Evolutionary conservation across 2,329 filamentous ascomycete genomes (phyloP).

Genomic region (Fusarium luffae): DNA sequence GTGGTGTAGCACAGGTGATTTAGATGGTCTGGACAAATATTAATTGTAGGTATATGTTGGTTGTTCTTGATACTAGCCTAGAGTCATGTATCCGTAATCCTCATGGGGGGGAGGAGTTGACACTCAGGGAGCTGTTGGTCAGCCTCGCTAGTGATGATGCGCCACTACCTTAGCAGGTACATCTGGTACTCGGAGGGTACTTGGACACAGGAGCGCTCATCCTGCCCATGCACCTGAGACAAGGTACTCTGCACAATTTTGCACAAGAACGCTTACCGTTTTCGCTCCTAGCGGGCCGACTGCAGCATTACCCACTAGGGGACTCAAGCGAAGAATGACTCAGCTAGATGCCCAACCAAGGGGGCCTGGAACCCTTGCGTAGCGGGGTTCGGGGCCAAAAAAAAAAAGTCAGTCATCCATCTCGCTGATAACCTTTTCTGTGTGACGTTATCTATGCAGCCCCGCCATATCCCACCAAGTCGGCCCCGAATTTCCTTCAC

Average conservation of each 20-base stretch:
- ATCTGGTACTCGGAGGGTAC: neutral
- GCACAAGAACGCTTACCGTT: constrained; percentile 14
- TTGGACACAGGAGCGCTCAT: neutral
- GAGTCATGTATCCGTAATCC: neutral
- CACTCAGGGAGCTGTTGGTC: constrained; percentile 23
- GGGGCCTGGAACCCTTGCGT: constrained; percentile 28
- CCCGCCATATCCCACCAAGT: constrained; percentile 46
- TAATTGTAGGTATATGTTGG: neutral
- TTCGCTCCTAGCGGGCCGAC: neutral
- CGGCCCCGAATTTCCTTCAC: constrained; percentile 39
- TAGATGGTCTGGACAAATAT: neutral
- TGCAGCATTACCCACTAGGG: neutral
- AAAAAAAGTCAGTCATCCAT: constrained; percentile 43
- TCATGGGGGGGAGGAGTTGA: constrained; percentile 3
- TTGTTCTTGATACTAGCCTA: neutral
- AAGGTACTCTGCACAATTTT: neutral
- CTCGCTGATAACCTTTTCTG: constrained; percentile 39
- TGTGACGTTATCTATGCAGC: constrained; percentile 46
- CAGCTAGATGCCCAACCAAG: constrained; percentile 11
- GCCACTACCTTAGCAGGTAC: constrained; percentile 6
- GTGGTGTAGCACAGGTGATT: neutral
- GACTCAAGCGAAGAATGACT: constrained; percentile 2
- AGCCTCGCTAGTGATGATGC: constrained; percentile 37
- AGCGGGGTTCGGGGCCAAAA: constrained; percentile 35
- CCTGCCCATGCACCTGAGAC: neutral